phyloP scores from a whole-genome alignment of 345 rosid genomes.

The Hypericum androsaemum region DNA sequence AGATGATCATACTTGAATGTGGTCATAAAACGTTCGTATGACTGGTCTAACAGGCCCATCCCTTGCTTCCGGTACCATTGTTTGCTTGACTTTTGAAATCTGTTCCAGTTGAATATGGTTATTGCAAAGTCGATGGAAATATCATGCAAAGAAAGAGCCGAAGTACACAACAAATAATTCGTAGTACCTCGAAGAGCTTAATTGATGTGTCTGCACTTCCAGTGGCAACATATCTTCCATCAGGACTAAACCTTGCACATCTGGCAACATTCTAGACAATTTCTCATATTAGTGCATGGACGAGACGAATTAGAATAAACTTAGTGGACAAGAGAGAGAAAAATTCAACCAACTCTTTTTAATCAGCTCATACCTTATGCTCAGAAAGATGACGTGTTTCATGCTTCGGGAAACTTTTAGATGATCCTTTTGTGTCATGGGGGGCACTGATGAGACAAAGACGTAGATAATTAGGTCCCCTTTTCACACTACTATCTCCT shows the following conservation, averaged over 20 bases:
- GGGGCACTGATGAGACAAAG: constrained; percentile 32
- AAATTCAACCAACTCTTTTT: not conserved
- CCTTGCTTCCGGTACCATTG: constrained; percentile 53
- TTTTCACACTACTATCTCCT: not conserved
- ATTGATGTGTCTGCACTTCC: constrained; percentile 84
- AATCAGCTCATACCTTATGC: constrained; percentile 45
- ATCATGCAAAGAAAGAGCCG: not conserved
- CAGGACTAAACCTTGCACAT: constrained; percentile 82
- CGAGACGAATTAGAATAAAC: not conserved
- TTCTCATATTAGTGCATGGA: constrained; percentile 12
- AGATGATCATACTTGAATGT: constrained; percentile 42
- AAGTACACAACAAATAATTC: not conserved
- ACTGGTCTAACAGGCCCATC: constrained; percentile 64
- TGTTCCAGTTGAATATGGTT: constrained; percentile 17
- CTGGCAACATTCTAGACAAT: constrained; percentile 60
- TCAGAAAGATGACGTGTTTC: constrained; percentile 63
- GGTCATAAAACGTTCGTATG: constrained; percentile 77
- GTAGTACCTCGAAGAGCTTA: constrained; percentile 71
- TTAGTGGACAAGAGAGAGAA: not conserved
- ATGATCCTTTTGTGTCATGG: constrained; percentile 45
- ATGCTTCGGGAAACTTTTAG: constrained; percentile 52
- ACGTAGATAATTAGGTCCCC: not conserved
- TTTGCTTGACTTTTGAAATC: constrained; percentile 76
- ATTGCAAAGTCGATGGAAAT: not conserved
- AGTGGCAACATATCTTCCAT: constrained; percentile 75